A percentile compares a stretch with the other conserved stretches of the same genome.
Conservation (phyloP, 2,329 filamentous ascomycete species). For the Ophiostoma ips region DNA sequence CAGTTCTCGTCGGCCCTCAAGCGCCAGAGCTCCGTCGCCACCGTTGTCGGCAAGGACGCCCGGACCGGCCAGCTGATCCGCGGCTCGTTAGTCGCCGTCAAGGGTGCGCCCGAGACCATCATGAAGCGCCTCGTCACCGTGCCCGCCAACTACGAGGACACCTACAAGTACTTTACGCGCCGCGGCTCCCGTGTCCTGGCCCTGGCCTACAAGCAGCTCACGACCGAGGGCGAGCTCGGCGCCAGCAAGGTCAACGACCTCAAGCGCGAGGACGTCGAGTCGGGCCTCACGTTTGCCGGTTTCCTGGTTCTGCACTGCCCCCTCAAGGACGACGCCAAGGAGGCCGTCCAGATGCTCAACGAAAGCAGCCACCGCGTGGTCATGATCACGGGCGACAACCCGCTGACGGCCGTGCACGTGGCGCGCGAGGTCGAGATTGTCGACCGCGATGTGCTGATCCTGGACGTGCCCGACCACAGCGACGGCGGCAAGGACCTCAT, state of each 20-base stretch:
- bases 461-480: constrained; percentile 89
- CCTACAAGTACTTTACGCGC: constrained; percentile 93
- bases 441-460: constrained; percentile 83
- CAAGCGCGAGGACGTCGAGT: constrained; percentile 84
- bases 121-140: constrained; percentile 77
- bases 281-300: constrained; percentile 73
- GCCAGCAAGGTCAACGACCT: constrained; percentile 81
- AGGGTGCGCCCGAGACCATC: constrained; percentile 95
- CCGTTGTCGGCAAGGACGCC: constrained; percentile 57
- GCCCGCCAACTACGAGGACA: constrained; percentile 87
- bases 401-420: constrained; percentile 89
- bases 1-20: constrained; percentile 96
- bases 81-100: constrained; percentile 87
- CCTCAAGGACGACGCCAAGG: constrained; percentile 88
- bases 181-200: constrained; percentile 90
- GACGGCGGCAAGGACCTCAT: constrained; percentile 65
- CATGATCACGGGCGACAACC: constrained; percentile 99
- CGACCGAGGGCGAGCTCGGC: constrained; percentile 66
- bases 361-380: constrained; percentile 97
- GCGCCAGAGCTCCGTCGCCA: constrained; percentile 87
- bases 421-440: constrained; percentile 94
- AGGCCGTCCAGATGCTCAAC: constrained; percentile 91
- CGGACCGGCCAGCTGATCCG: constrained; percentile 62
- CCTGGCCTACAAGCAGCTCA: constrained; percentile 85
- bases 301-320: constrained; percentile 94